These are phyloP conservation scores for Colletotrichum liriopes DNA, from an alignment of 2,329 filamentous ascomycete genomes.

Conservation along the genomic window DNA sequence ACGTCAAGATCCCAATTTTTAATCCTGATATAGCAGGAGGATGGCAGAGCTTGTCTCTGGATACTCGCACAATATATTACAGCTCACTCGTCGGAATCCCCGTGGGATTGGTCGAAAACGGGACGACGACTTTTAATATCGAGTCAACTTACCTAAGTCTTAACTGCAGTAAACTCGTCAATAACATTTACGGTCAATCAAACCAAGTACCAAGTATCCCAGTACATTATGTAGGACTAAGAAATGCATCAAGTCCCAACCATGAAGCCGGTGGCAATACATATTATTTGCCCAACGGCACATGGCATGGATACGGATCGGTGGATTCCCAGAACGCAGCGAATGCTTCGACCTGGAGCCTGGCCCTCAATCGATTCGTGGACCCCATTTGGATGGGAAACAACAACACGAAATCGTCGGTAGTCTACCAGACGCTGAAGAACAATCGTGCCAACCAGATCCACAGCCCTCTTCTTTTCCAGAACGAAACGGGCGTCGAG, in stretches of 20 bases:
- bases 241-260: no score
- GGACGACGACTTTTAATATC: slow-evolving; percentile 22
- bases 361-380: neutral
- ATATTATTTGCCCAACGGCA: neutral
- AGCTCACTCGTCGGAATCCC: slow-evolving; percentile 28
- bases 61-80: neutral
- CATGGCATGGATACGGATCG: slow-evolving; percentile 11
- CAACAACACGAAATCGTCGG: neutral
- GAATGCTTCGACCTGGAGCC: neutral
- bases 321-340: no score
- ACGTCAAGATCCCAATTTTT: slow-evolving; percentile 49
- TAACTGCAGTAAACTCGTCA: slow-evolving; percentile 15
- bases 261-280: neutral
- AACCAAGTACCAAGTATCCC: no score
- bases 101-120: neutral
- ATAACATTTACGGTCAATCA: neutral
- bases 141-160: slow-evolving; percentile 31
- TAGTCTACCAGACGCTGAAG: no score
- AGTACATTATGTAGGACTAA: no score
- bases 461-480: neutral
- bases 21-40: neutral
- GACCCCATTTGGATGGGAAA: neutral
- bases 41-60: neutral
- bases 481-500: neutral
- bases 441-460: neutral